These are phyloP conservation scores for Colletotrichum tanaceti DNA, from an alignment of 2,329 filamentous ascomycete species.

Conservation along the genomic window DNA sequence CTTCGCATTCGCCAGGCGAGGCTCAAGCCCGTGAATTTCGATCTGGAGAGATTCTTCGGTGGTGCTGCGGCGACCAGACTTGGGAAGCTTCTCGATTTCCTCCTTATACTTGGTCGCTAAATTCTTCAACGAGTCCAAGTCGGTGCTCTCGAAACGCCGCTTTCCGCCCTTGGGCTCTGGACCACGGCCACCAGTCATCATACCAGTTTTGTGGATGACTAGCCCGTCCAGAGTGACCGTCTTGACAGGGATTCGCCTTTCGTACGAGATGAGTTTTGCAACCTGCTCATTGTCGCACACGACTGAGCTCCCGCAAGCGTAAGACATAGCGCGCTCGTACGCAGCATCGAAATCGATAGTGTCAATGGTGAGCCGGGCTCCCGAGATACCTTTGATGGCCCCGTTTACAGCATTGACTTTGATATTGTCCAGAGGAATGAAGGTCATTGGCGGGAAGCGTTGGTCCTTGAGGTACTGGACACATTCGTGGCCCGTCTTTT, in stretches of 20 bases:
- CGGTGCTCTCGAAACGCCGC: constrained; percentile 88
- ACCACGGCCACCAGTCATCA: constrained; percentile 95
- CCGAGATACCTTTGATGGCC: constrained; percentile 87
- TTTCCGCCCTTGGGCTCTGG: constrained; percentile 79
- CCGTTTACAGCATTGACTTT: constrained; percentile 93
- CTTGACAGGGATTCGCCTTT: constrained; percentile 86
- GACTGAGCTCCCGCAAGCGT: constrained; percentile 93
- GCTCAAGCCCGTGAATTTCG: constrained; percentile 83
- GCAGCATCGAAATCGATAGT: constrained; percentile 93
- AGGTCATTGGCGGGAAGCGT: constrained; percentile 86
- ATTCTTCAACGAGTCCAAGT: constrained; percentile 85
- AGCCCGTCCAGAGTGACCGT: constrained; percentile 95
- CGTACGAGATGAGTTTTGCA: constrained; percentile 90
- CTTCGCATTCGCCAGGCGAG: constrained; percentile 76
- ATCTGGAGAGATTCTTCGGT: constrained; percentile 85
- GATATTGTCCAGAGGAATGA: constrained; percentile 96
- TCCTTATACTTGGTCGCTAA: constrained; percentile 79
- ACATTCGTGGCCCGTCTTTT: constrained; percentile 93
- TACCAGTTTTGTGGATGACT: constrained; percentile 94
- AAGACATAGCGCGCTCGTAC: constrained; percentile 91
- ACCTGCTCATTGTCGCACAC: constrained; percentile 90
- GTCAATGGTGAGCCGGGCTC: constrained; percentile 90
- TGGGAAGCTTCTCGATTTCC: constrained; percentile 84
- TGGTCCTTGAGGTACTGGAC: constrained; percentile 95
- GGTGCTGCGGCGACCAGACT: constrained; percentile 77